Conservation (phyloP, 257 asterid genomes). For the Marsdenia floribunda region DNA sequence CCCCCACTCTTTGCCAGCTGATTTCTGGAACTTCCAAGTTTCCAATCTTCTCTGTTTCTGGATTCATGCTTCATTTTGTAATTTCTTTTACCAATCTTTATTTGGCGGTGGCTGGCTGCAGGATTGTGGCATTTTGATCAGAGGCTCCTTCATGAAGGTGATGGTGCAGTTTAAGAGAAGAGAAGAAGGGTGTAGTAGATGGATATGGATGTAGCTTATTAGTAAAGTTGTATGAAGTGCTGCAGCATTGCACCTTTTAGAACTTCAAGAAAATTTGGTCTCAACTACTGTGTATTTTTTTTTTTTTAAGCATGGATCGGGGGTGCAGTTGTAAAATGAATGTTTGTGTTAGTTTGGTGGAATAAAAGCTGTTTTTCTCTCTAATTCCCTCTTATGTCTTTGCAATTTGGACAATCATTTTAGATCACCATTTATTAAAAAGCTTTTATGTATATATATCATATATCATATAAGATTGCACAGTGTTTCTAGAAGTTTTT, state of each 20-base stretch:
- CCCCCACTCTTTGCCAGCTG: neutral
- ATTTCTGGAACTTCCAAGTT: neutral
- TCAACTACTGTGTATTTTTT: too few relatives aligned
- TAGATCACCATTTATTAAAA: too few relatives aligned
- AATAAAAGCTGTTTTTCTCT: neutral
- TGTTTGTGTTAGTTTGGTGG: neutral
- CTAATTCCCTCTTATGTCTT: neutral
- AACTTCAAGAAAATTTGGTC: too few relatives aligned
- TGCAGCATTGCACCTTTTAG: neutral
- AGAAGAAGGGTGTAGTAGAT: too few relatives aligned
- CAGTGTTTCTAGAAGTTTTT: too few relatives aligned
- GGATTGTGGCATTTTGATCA: constrained; percentile 49
- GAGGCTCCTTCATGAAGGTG: constrained; percentile 28
- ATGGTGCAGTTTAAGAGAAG: neutral
- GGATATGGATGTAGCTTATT: neutral
- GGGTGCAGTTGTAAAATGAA: too few relatives aligned
- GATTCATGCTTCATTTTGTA: neutral
- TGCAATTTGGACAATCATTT: too few relatives aligned
- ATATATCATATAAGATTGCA: too few relatives aligned
- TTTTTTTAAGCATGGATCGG: too few relatives aligned
- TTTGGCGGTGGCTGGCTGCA: constrained; percentile 3
- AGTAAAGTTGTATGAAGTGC: neutral
- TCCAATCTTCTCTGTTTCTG: neutral
- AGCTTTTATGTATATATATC: too few relatives aligned
- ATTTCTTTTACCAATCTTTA: neutral